Evolutionary conservation across 2,329 filamentous ascomycete species (phyloP), one percentile per base, ranked within the genome.

Genomic region (Scedosporium minutisporum): DNA sequence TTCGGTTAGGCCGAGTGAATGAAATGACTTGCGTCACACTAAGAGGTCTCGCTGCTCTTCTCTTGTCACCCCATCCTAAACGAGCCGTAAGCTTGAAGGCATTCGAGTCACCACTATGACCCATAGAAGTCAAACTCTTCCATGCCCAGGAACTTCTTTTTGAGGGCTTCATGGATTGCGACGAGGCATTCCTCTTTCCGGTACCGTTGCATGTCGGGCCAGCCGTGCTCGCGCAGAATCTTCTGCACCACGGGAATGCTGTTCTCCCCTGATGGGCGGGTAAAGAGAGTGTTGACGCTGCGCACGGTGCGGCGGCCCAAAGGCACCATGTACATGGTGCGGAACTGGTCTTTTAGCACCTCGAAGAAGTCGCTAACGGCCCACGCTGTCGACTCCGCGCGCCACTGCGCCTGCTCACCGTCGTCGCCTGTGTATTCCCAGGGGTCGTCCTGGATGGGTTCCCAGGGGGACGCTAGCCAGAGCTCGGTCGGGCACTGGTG

Each of bases 281-380:
- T 21, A 23, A 23, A 23, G n/a, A 23, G n/a, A 12, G 21, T 23
- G 10, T 23, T 3, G 10, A 48, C 21, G 16, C 44, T 18, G 44
- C n/a, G n/a, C 2, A 67, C 65, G 1, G 10, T 48, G 9, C 10
- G 53, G 14, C 51, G 48, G 29, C 60, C 68, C 1, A 62, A 63
- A 3, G 70, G 70, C 14, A 71, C 63, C 33, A 68, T 68, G 29
- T 64, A 51, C n/a, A 71, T 61, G 14, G 42, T 27, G 9, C 61
- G 63, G 62, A 69, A 71, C 42, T 67, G 67, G 48, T 69, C 65
- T 53, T 69, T 68, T 21, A 69, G 66, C 7, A 68, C 58, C 58
- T 67, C 65, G 62, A 72, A 71, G 38, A 70, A 71, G 38, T 70
- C 68, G 5, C 64, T 27, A 9, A 70, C 62, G 3, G 66, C 60